Conservation (phyloP, 345 rosid genomes). For the Eucalyptus polybractea region DNA sequence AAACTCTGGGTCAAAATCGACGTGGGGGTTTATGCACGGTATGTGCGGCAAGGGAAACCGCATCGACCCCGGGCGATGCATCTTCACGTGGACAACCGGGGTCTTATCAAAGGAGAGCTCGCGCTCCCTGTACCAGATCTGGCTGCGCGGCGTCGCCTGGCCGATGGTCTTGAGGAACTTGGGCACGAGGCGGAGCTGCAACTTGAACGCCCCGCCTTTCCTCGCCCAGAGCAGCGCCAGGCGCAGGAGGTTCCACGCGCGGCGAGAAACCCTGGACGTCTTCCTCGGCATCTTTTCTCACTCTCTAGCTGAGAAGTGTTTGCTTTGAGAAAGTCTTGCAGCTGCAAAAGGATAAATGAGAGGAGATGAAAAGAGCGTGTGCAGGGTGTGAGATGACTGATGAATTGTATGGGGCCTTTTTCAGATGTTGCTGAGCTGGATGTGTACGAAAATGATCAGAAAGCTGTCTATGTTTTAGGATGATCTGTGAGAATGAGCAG, state of each 20-base stretch:
- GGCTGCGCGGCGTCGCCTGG: slow-evolving; percentile 1
- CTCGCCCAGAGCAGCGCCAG: slow-evolving; percentile 59
- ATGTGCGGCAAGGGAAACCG: slow-evolving; percentile 14
- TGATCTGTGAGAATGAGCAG: background rate
- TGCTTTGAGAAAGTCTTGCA: background rate
- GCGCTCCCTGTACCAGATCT: slow-evolving; percentile 31
- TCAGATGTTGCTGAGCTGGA: background rate
- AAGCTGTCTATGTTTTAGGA: background rate
- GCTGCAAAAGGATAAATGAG: background rate
- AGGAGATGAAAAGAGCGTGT: background rate
- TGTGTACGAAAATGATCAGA: background rate
- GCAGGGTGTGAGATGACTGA: too few relatives aligned
- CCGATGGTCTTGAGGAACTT: slow-evolving; percentile 45
- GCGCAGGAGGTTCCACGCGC: slow-evolving; percentile 49
- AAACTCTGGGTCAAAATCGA: slow-evolving; percentile 52
- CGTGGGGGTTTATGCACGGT: slow-evolving; percentile 56
- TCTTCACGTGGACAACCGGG: slow-evolving; percentile 58
- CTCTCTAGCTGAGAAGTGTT: background rate
- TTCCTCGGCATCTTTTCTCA: background rate
- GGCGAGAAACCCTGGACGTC: background rate
- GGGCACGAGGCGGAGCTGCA: slow-evolving; percentile 21
- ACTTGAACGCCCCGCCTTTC: slow-evolving; percentile 59
- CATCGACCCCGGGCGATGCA: slow-evolving; percentile 47
- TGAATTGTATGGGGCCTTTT: background rate
- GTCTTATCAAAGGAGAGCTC: slow-evolving; percentile 83